These are phyloP conservation scores for Madurella mycetomatis DNA, from an alignment of 2,329 filamentous ascomycete genomes.

Conservation along the genomic window DNA sequence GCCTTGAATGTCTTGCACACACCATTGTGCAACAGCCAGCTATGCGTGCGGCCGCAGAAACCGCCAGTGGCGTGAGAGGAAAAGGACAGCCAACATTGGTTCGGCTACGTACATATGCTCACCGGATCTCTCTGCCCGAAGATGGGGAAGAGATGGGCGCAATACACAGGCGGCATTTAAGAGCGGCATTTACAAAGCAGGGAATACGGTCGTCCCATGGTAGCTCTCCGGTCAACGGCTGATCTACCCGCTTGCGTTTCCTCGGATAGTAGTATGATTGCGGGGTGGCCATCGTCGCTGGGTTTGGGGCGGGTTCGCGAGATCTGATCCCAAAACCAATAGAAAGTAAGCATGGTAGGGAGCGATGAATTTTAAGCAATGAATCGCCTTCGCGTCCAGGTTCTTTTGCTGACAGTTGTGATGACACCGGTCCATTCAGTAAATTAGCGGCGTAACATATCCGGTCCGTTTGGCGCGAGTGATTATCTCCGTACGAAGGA, in stretches of 20 bases:
- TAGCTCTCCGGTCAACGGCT: neutral
- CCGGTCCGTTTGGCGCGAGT: no score
- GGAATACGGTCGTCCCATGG: neutral
- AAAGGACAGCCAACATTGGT: neutral
- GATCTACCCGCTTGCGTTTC: neutral
- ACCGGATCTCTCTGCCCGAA: neutral
- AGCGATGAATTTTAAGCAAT: conserved; percentile 16
- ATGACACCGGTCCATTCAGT: no score
- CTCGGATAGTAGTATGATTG: neutral
- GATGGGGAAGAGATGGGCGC: neutral
- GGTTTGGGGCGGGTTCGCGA: neutral
- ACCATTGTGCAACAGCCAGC: no score
- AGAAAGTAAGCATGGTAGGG: conserved; percentile 4
- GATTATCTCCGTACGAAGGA: no score
- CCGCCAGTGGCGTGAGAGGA: neutral
- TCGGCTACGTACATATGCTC: neutral
- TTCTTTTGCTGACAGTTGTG: no score
- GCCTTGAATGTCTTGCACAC: no score
- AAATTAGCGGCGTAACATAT: no score
- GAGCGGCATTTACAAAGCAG: neutral
- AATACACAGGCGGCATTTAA: neutral
- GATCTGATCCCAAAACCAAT: conserved; percentile 1
- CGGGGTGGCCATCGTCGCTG: neutral
- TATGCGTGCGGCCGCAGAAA: neutral
- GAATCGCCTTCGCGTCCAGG: conserved; percentile 2